phyloP scores from a whole-genome alignment of 208 protist species.

The Leishmania tarentolae region DNA sequence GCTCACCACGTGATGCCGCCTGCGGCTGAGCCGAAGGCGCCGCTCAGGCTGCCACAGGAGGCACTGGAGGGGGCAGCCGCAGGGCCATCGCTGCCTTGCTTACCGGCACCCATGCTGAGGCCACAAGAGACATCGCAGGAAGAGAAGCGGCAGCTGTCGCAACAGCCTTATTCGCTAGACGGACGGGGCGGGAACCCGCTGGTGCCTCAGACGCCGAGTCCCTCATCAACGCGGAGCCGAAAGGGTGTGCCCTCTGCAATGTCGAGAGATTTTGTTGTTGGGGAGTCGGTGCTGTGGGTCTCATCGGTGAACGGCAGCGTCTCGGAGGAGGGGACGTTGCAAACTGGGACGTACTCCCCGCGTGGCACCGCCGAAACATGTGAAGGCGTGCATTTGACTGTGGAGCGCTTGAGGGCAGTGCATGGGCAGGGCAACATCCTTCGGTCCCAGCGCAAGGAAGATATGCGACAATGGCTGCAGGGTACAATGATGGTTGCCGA shows the following conservation, averaged over 20 bases:
- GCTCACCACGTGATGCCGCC: neutral
- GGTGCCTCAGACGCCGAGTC: neutral
- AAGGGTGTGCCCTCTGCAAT: neutral
- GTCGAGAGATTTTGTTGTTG: neutral
- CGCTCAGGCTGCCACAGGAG: neutral
- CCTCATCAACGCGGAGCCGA: neutral
- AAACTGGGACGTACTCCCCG: neutral
- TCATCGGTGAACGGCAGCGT: neutral
- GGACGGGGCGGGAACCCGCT: neutral
- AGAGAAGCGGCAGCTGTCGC: neutral
- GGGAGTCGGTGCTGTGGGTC: neutral
- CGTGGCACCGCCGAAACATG: neutral
- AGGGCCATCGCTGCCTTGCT: neutral
- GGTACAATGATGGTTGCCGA: neutral
- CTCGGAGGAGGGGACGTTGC: neutral
- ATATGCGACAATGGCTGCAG: neutral
- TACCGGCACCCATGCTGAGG: neutral
- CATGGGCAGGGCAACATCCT: neutral
- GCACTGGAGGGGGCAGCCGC: neutral
- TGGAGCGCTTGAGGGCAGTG: neutral
- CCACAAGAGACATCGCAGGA: neutral
- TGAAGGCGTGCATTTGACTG: neutral
- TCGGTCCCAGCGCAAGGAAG: neutral
- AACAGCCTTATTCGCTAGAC: neutral
- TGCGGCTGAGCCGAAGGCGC: neutral